Evolutionary conservation across 768 basidiomycete genomes (phyloP).

Genomic region (Serpula lacrymans): DNA sequence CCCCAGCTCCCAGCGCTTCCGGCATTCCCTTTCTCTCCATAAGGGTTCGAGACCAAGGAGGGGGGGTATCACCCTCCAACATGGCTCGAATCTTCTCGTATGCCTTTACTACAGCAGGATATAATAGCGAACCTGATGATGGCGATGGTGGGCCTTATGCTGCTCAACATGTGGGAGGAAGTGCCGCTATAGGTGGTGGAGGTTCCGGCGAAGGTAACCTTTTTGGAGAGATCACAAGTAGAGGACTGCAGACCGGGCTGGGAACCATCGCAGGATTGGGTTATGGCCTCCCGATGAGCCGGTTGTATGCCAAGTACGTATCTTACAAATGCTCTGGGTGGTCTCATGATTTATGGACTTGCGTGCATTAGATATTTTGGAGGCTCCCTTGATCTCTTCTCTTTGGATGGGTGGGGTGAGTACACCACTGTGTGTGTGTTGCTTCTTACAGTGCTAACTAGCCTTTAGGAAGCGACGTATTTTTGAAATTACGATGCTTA

Average conservation of each 20-base stretch:
- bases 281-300: conserved; percentile 83
- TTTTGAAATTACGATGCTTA: conserved; percentile 51
- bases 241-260: conserved; percentile 73
- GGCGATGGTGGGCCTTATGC: conserved; percentile 70
- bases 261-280: conserved; percentile 91
- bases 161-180: conserved; percentile 73
- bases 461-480: conserved; percentile 45
- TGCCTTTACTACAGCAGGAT: conserved; percentile 83
- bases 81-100: conserved; percentile 85
- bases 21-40: conserved; percentile 58
- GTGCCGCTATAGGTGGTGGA: conserved; percentile 50
- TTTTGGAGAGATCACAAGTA: conserved; percentile 75
- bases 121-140: conserved; percentile 38
- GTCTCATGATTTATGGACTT: conserved; percentile 7
- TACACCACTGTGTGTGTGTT: neutral
- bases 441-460: neutral
- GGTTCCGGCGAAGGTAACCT: conserved; percentile 47
- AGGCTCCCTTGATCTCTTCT: conserved; percentile 77
- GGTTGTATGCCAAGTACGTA: conserved; percentile 59
- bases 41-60: conserved; percentile 82
- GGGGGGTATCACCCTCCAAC: conserved; percentile 73
- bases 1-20: conserved; percentile 42
- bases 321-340: neutral
- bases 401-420: conserved; percentile 82
- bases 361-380: conserved; percentile 76